Percentiles rank a stretch among this genome's conserved stretches.
These are phyloP conservation scores for Trametes coccinea DNA, from an alignment of 768 basidiomycete genomes.

Conservation along the genomic window DNA sequence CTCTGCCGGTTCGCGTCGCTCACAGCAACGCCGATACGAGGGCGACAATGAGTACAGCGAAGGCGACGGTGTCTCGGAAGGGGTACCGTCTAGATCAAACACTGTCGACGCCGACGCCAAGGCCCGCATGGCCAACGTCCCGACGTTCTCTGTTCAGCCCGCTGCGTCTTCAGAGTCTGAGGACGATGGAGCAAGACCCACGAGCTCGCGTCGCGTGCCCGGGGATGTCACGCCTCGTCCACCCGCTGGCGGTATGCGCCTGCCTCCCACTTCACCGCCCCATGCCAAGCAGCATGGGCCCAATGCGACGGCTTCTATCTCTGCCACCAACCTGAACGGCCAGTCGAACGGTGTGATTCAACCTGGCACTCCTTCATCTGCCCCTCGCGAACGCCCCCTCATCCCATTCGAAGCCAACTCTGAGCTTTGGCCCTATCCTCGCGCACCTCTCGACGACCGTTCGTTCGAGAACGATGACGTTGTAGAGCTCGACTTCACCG, in stretches of 20 bases:
- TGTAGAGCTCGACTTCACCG: constrained; percentile 74
- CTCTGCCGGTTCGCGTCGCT: constrained; percentile 28
- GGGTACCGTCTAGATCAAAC: constrained; percentile 22
- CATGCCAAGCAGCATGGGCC: neutral
- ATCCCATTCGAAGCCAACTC: constrained; percentile 66
- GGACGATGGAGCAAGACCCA: neutral
- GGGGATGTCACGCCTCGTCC: constrained; percentile 66
- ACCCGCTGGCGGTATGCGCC: constrained; percentile 31
- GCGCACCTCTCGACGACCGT: constrained; percentile 43
- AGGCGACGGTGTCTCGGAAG: constrained; percentile 25
- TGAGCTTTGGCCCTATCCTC: constrained; percentile 72
- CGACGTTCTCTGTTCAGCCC: constrained; percentile 20
- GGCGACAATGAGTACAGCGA: constrained; percentile 40
- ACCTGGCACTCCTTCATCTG: neutral
- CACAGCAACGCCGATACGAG: constrained; percentile 32
- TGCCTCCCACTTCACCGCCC: constrained; percentile 15
- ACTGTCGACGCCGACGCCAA: constrained; percentile 14
- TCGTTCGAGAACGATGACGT: constrained; percentile 51
- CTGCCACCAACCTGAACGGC: constrained; percentile 10
- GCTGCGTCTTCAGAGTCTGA: constrained; percentile 12
- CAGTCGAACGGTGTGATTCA: neutral
- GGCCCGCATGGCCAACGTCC: constrained; percentile 7
- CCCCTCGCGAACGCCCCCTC: constrained; percentile 33
- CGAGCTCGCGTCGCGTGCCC: constrained; percentile 23
- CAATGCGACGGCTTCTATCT: neutral